phyloP scores from a whole-genome alignment of 345 rosid genomes.

The Turnera subulata region DNA sequence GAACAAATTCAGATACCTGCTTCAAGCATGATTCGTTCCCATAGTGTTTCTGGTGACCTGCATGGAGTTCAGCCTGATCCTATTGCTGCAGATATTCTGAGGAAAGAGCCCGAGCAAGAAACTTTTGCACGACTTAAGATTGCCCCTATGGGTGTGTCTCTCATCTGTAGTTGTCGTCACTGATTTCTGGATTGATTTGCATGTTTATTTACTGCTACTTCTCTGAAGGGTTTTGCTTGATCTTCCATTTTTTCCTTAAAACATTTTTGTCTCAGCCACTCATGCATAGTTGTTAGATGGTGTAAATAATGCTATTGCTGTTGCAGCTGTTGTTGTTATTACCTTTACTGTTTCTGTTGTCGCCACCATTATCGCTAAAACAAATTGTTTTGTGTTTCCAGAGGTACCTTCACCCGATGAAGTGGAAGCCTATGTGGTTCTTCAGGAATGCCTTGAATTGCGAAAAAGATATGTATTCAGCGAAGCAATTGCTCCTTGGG shows the following conservation, averaged over 20 bases:
- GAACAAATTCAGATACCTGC: slow-evolving; percentile 59
- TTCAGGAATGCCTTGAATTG: slow-evolving; percentile 95
- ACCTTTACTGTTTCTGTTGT: background rate
- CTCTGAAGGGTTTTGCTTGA: background rate
- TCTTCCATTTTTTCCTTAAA: background rate
- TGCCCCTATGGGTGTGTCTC: slow-evolving; percentile 53
- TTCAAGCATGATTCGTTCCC: slow-evolving; percentile 86
- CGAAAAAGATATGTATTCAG: slow-evolving; percentile 72
- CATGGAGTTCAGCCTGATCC: slow-evolving; percentile 99
- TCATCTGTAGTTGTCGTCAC: background rate
- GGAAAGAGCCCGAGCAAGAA: slow-evolving; percentile 98
- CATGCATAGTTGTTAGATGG: background rate
- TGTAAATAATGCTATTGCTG: too few species aligned
- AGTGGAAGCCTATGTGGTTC: slow-evolving; percentile 62
- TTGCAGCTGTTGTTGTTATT: too few species aligned
- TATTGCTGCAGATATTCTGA: slow-evolving; percentile 93
- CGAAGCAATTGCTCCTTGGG: slow-evolving; percentile 96
- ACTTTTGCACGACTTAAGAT: slow-evolving; percentile 81
- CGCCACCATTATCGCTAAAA: background rate
- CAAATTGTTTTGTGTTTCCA: slow-evolving; percentile 18
- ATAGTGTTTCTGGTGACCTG: slow-evolving; percentile 88
- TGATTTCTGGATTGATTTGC: background rate
- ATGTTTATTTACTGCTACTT: background rate
- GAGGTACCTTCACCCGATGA: slow-evolving; percentile 89
- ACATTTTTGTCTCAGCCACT: background rate